Evolutionary conservation across 164 flowering plant species (phyloP).

Genomic region (Annona squamosa): DNA sequence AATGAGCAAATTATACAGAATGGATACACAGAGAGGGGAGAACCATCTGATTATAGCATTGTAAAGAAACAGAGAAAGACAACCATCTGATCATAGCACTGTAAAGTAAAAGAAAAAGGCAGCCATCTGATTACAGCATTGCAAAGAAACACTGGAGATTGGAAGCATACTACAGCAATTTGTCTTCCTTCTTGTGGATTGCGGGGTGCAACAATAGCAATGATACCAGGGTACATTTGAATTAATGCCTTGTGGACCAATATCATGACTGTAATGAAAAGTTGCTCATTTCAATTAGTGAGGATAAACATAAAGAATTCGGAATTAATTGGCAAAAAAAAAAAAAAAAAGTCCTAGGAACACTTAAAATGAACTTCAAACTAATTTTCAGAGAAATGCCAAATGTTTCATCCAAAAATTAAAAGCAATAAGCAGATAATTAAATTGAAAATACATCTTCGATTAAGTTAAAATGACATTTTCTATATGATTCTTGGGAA

Average conservation of each 20-base stretch:
- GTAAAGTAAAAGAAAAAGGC: too few species aligned
- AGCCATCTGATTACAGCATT: background rate
- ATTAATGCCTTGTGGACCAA: conserved; percentile 55
- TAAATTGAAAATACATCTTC: background rate
- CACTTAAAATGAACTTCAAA: background rate
- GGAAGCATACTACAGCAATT: conserved; percentile 50
- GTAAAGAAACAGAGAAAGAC: background rate
- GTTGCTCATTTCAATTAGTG: conserved; percentile 5
- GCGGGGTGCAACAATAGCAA: conserved; percentile 82
- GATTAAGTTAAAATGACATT: background rate
- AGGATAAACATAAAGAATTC: background rate
- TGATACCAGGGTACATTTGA: conserved; percentile 38
- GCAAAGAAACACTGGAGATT: background rate
- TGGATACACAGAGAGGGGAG: background rate
- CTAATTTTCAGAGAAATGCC: background rate
- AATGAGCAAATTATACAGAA: too few species aligned
- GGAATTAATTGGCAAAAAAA: background rate
- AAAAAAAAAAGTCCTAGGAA: background rate
- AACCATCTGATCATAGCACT: too few species aligned
- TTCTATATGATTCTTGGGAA: background rate
- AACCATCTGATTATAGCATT: background rate
- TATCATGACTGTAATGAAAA: conserved; percentile 55
- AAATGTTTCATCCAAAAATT: background rate
- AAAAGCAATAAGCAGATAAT: background rate
- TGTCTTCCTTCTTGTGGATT: conserved; percentile 63